Evolutionary conservation across 306 rosid genomes (phyloP).

Genomic region (Calophaca sinica): DNA sequence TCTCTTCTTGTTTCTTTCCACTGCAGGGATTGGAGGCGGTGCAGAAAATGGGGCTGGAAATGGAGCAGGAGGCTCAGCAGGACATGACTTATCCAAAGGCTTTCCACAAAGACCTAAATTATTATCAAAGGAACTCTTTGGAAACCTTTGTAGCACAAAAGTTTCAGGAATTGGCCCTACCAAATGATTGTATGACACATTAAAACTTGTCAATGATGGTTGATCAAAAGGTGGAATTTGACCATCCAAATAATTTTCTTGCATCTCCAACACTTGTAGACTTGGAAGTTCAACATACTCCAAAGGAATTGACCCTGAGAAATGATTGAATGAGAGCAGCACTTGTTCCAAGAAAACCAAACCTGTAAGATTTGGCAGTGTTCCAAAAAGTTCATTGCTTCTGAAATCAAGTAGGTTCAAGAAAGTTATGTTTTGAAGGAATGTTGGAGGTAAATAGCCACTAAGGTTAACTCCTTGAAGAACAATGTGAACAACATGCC

Average conservation of each 20-base stretch:
- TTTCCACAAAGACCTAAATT: slow-evolving; percentile 69
- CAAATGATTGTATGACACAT: slow-evolving; percentile 68
- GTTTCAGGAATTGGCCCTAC: slow-evolving; percentile 65
- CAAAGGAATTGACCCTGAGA: slow-evolving; percentile 59
- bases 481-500: slow-evolving; percentile 64
- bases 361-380: slow-evolving; percentile 57
- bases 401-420: slow-evolving; percentile 56
- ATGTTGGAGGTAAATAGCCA: slow-evolving; percentile 60
- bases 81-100: slow-evolving; percentile 60
- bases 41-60: background rate
- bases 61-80: slow-evolving; percentile 42
- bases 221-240: slow-evolving; percentile 70
- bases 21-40: slow-evolving; percentile 32
- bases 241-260: slow-evolving; percentile 56
- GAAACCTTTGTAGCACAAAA: slow-evolving; percentile 57
- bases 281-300: slow-evolving; percentile 54
- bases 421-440: slow-evolving; percentile 59
- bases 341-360: slow-evolving; percentile 57
- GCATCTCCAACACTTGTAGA: slow-evolving; percentile 54
- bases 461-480: slow-evolving; percentile 62
- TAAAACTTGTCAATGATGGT: slow-evolving; percentile 56
- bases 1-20: slow-evolving; percentile 37
- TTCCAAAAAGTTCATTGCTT: slow-evolving; percentile 66
- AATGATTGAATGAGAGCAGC: slow-evolving; percentile 52
- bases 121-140: slow-evolving; percentile 54